Conservation (phyloP, 768 basidiomycete species). For the Russula emetica region DNA sequence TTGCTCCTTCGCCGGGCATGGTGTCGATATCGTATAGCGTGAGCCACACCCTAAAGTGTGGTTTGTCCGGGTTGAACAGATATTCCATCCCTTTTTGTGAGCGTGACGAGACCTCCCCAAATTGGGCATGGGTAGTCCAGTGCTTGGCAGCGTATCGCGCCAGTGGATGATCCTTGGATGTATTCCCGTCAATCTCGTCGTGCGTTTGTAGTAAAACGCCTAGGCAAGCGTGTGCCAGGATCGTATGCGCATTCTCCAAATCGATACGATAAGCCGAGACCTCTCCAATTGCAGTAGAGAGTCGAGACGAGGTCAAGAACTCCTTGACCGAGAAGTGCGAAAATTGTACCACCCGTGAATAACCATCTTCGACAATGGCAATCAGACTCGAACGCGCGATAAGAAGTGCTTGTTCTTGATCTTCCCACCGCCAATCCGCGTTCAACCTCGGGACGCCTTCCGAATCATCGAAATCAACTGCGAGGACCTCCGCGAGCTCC, state of each 20-base stretch:
- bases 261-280: not conserved
- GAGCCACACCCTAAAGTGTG: not conserved
- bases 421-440: not conserved
- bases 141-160: not conserved
- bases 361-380: not conserved
- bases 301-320: not conserved
- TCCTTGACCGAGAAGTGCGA: conserved; percentile 1
- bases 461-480: not conserved
- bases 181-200: not conserved
- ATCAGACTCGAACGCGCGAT: not conserved
- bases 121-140: not conserved
- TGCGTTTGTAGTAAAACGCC: not conserved
- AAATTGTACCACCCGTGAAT: not conserved
- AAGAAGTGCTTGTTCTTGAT: not conserved
- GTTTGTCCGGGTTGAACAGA: not conserved
- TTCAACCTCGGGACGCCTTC: not conserved
- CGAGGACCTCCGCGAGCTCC: not conserved
- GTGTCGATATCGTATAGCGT: not conserved
- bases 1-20: fast-evolving
- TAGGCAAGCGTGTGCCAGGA: not conserved
- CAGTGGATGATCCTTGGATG: not conserved
- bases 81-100: not conserved
- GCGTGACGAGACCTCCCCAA: not conserved
- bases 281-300: not conserved
- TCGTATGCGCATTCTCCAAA: not conserved